Evolutionary conservation across 257 asterid species (phyloP), one percentile per base, ranked within the genome.

Genomic region (Solanum microdontum): DNA sequence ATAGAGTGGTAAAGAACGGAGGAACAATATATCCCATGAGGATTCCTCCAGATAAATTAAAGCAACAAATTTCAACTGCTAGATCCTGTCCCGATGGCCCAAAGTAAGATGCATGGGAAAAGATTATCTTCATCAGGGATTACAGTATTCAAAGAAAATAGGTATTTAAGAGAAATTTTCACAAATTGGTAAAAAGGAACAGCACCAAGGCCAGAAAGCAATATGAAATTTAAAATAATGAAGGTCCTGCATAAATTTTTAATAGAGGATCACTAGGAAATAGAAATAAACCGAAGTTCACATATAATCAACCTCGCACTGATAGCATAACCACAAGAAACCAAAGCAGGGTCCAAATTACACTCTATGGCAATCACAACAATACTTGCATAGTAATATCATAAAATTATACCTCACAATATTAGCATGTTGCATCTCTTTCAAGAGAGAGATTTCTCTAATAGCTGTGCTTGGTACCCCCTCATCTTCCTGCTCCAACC

Each of bases 391-490:
- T 82, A 48, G 37, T 82, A 48, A 82, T 48, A 82, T 82, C 19
- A 82, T 11, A 17, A 48, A 11, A 48, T 48, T 45, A 45, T 90
- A 96, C 99, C 96, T 94, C 40, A 97, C 99, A 40, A 97, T 97
- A 87, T 95, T 97, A 64, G 94, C 97, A 87, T 97, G 99, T 83
- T 97, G 98, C 99, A 97, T 97, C 94, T 95, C 99, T 89, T 97
- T 95, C 92, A 97, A 90, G 48, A 97, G 96, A n/a, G 99, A 97
- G 45, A 97, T 97, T 92, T 95, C 99, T 90, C 98, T 92, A 82
- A 97, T 97, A 87, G 99, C 98, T 6, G 98, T 97, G 91, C 98
- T 97, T 15, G 99, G 99, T n/a, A 97, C 99, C 66, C 99, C 99
- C 88, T 97, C 99, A 86, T 97, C 99, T 88, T 97, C 99, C 92